phyloP scores from a whole-genome alignment of 2,329 filamentous ascomycete genomes.

The Aspergillus alliaceus region DNA sequence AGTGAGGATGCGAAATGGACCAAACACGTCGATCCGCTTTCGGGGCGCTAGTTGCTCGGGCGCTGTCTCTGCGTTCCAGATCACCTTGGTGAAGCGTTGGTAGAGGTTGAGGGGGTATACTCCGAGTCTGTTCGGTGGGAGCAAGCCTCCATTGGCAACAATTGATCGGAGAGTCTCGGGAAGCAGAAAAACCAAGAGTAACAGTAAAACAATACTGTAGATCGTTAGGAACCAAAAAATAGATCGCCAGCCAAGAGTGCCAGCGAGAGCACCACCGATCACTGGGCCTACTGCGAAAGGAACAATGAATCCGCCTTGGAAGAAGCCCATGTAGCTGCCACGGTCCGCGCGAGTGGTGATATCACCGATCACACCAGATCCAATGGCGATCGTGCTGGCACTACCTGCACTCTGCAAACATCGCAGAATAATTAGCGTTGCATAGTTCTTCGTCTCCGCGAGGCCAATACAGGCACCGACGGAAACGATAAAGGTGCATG shows the following conservation, averaged over 20 bases:
- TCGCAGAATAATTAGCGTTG: constrained; percentile 7
- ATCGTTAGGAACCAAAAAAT: neutral
- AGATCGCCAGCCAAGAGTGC: neutral
- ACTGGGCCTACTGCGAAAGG: neutral
- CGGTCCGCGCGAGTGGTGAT: constrained; percentile 39
- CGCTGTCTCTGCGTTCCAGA: neutral
- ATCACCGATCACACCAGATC: constrained; percentile 44
- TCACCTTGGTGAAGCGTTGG: neutral
- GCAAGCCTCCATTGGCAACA: neutral
- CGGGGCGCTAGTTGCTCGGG: neutral
- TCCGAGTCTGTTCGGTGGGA: no score
- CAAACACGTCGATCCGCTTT: neutral
- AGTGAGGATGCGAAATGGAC: no score
- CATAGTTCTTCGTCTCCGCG: constrained; percentile 21
- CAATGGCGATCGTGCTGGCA: constrained; percentile 14
- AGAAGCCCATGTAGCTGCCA: constrained; percentile 37
- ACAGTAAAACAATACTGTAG: neutral
- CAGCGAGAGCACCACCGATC: neutral
- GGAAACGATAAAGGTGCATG: constrained; percentile 49
- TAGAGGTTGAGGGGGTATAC: no score
- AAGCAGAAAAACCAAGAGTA: neutral
- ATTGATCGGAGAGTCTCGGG: neutral
- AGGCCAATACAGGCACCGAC: constrained; percentile 49
- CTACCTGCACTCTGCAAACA: constrained; percentile 7
- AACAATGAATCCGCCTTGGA: neutral